These are phyloP conservation scores for Adansonia gregorii DNA, from an alignment of 441 rosid genomes.

Conservation along the genomic window DNA sequence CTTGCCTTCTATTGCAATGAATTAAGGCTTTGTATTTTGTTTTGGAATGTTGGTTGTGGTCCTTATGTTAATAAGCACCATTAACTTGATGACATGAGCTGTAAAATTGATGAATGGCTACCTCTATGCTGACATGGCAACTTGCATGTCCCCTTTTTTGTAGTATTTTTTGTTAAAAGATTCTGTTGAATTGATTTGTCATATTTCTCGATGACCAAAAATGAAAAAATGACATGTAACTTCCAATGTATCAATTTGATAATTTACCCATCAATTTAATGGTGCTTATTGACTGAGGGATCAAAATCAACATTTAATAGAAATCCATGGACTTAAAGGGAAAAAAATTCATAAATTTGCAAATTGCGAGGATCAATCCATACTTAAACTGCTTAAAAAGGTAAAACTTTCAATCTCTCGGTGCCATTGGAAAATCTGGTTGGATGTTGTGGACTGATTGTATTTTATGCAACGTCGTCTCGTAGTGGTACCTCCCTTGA, in stretches of 20 bases:
- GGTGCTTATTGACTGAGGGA: not conserved
- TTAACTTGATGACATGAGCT: not conserved
- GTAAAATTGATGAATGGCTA: not conserved
- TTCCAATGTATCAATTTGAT: not conserved
- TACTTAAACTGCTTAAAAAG: not conserved
- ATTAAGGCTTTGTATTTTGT: not conserved
- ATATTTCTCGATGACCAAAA: not conserved
- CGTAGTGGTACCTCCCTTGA: not conserved
- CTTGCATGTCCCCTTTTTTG: not conserved
- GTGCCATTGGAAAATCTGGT: not conserved
- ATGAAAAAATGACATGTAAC: not conserved
- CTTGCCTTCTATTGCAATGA: not conserved
- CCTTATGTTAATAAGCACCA: not conserved
- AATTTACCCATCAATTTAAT: not conserved
- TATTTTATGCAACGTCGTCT: not conserved
- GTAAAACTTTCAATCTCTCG: not conserved
- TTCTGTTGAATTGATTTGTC: not conserved
- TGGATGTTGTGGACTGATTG: not conserved
- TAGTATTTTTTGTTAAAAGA: not conserved
- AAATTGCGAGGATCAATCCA: not conserved
- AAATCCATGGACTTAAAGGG: not conserved
- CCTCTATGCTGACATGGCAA: not conserved
- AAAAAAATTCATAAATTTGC: not conserved
- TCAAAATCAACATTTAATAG: not conserved
- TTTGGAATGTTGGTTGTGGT: not conserved